A percentile compares a stretch with the other conserved stretches of the same genome.
Conservation (phyloP, 73 alveolate species). For the Paramecium biaurelia region DNA sequence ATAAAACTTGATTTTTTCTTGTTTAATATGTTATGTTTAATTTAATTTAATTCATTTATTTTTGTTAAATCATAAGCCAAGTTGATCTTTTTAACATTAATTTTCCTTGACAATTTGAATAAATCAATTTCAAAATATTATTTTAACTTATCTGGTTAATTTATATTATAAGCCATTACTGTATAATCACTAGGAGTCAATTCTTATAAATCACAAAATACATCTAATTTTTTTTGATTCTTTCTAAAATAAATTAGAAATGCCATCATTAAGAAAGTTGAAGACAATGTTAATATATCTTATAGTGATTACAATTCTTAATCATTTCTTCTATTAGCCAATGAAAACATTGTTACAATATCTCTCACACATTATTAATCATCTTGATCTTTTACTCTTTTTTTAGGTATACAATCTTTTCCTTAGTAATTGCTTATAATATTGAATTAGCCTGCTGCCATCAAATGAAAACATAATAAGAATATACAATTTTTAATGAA, state of each 20-base stretch:
- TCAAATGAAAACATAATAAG: conserved; percentile 1
- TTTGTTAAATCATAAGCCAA: conserved; percentile 60
- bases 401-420: not conserved
- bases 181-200: conserved; percentile 69
- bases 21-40: not conserved
- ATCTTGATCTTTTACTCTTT: not conserved
- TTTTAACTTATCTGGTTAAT: conserved; percentile 6
- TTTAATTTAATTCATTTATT: not conserved
- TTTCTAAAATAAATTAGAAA: conserved; percentile 17
- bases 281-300: not conserved
- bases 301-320: not conserved
- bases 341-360: not conserved
- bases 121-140: conserved; percentile 47
- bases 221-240: conserved; percentile 41
- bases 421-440: conserved; percentile 49
- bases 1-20: conserved; percentile 16
- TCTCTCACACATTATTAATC: conserved; percentile 13
- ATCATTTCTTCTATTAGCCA: conserved; percentile 42
- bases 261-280: conserved; percentile 32
- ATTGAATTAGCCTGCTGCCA: conserved; percentile 35
- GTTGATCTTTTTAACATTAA: conserved; percentile 18
- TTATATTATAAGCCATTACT: conserved; percentile 53
- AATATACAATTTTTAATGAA: conserved; percentile 47
- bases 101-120: not conserved
- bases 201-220: conserved; percentile 58